phyloP scores from a whole-genome alignment of 2,329 filamentous ascomycete genomes.

The Pezizomycotina sp. region DNA sequence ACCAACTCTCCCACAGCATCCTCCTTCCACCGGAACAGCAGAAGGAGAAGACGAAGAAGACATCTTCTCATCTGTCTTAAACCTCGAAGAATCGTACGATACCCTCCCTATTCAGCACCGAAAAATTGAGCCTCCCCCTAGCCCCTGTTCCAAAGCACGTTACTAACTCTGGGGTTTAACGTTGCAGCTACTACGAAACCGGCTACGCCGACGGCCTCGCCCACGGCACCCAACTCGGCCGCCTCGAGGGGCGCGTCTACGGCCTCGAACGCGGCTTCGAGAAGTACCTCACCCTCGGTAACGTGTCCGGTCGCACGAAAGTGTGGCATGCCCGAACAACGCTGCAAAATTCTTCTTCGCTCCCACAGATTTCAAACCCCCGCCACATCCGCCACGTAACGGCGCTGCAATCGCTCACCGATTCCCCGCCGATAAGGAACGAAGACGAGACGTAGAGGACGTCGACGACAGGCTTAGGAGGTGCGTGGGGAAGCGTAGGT shows the following conservation, averaged over 20 bases:
- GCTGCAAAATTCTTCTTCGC: conserved; percentile 17
- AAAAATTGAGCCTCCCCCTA: neutral
- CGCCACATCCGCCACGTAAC: conserved; percentile 62
- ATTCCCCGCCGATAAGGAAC: conserved; percentile 63
- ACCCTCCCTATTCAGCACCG: neutral
- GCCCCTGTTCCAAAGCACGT: neutral
- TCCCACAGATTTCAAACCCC: conserved; percentile 39
- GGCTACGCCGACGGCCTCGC: conserved; percentile 59
- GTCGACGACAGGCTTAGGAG: conserved; percentile 79
- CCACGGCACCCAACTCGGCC: conserved; percentile 63
- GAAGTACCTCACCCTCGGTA: conserved; percentile 70
- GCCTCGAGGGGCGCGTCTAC: conserved; percentile 75
- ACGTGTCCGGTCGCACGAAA: conserved; percentile 57
- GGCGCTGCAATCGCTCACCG: conserved; percentile 58
- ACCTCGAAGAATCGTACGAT: conserved; percentile 24
- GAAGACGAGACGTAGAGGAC: conserved; percentile 78
- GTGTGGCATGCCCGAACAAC: conserved; percentile 65
- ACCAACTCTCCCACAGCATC: too few relatives aligned
- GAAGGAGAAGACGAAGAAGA: conserved; percentile 10
- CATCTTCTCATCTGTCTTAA: conserved; percentile 23
- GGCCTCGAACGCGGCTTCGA: conserved; percentile 87
- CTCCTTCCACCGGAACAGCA: too few relatives aligned
- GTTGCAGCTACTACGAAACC: conserved; percentile 52
- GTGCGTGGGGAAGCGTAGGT: conserved; percentile 72
- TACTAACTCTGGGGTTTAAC: too few relatives aligned